Evolutionary conservation across 306 rosid genomes (phyloP).

Genomic region (Prunus fruticosa): DNA sequence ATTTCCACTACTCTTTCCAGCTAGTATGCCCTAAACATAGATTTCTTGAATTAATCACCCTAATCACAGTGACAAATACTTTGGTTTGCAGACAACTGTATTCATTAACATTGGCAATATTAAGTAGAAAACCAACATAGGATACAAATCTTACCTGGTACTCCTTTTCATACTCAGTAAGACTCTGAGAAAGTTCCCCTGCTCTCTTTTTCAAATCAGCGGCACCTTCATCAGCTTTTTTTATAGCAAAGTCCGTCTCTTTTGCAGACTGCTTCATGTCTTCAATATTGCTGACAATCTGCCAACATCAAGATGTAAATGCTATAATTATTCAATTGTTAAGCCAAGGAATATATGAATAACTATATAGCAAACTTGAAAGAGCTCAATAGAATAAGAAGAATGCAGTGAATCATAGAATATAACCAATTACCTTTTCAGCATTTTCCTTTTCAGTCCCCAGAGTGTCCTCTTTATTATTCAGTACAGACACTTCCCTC

Average conservation of each 20-base stretch:
- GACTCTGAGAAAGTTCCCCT: constrained; percentile 60
- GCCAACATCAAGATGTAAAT: constrained; percentile 28
- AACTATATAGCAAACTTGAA: constrained; percentile 13
- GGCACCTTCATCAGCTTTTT: constrained; percentile 85
- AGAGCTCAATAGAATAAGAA: constrained; percentile 3
- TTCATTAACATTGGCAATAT: constrained; percentile 7
- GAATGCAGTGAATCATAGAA: not conserved
- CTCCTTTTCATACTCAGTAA: constrained; percentile 78
- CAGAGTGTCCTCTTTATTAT: constrained; percentile 73
- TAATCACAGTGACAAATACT: constrained; percentile 4
- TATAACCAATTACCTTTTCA: constrained; percentile 48
- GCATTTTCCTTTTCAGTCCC: constrained; percentile 74
- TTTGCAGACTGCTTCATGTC: constrained; percentile 74
- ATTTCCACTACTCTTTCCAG: constrained; percentile 86
- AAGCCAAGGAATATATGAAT: not conserved
- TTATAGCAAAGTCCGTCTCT: constrained; percentile 67
- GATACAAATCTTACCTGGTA: constrained; percentile 59
- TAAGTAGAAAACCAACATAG: constrained; percentile 2
- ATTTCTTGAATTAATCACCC: not conserved
- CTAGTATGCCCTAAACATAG: constrained; percentile 67
- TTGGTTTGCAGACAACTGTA: constrained; percentile 10
- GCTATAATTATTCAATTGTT: constrained; percentile 4
- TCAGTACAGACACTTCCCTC: constrained; percentile 67
- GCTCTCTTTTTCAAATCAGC: constrained; percentile 72
- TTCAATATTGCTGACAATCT: constrained; percentile 72